Evolutionary conservation across 352 stramenopile species (phyloP).

Genomic region (Phytopythium boreale): DNA sequence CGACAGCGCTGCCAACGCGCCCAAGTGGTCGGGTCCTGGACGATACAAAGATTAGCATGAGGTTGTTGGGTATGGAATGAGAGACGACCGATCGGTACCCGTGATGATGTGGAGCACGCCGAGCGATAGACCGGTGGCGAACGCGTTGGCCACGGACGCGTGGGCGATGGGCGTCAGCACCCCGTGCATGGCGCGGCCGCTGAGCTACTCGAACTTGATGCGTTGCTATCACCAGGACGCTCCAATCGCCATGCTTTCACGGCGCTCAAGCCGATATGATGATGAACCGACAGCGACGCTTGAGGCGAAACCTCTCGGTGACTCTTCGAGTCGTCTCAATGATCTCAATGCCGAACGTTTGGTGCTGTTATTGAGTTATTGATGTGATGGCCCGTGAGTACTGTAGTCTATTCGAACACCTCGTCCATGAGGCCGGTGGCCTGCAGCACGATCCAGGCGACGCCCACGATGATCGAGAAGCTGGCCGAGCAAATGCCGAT

Average conservation of each 20-base stretch:
- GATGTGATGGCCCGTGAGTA: not conserved
- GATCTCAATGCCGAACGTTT: not conserved
- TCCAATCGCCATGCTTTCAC: not conserved
- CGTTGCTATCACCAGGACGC: not conserved
- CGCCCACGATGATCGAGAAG: slow-evolving; percentile 71
- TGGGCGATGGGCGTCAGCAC: slow-evolving; percentile 11
- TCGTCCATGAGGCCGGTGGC: slow-evolving; percentile 63
- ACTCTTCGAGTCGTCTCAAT: not conserved
- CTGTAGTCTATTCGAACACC: slow-evolving; percentile 54
- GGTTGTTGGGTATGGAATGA: no score
- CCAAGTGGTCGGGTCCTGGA: slow-evolving; percentile 84
- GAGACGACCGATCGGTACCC: slow-evolving; percentile 15
- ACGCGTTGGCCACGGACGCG: slow-evolving; percentile 26
- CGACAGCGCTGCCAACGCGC: slow-evolving; percentile 81
- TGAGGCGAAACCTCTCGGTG: not conserved
- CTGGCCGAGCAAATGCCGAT: slow-evolving; percentile 70
- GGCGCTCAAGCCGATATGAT: not conserved
- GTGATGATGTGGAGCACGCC: slow-evolving; percentile 58
- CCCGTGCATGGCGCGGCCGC: not conserved
- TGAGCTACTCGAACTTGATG: not conserved
- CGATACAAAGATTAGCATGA: no score
- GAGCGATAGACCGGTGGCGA: slow-evolving; percentile 36
- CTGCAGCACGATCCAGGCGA: slow-evolving; percentile 76
- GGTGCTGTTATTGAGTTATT: not conserved
- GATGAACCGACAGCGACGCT: not conserved